Evolutionary conservation across 306 rosid species (phyloP).

Genomic region (Pachyrhizus erosus): DNA sequence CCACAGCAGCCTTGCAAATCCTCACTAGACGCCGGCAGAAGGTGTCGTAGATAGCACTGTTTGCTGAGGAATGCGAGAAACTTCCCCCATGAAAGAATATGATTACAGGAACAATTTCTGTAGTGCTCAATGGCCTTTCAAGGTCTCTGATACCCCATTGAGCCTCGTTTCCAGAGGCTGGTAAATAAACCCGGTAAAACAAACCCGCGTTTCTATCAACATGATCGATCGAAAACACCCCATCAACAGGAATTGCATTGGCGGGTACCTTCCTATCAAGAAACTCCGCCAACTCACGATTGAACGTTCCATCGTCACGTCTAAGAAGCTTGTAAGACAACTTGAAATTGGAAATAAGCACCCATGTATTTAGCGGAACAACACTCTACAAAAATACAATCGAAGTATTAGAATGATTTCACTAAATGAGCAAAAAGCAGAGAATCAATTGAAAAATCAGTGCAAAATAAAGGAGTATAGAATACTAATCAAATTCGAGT

Average conservation of each 20-base stretch:
- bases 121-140: slow-evolving; percentile 67
- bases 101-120: slow-evolving; percentile 76
- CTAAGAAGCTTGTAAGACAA: slow-evolving; percentile 85
- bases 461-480: not conserved
- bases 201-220: slow-evolving; percentile 65
- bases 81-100: slow-evolving; percentile 94
- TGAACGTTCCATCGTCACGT: slow-evolving; percentile 88
- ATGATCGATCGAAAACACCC: slow-evolving; percentile 86
- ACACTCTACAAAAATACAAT: slow-evolving; percentile 54
- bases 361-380: slow-evolving; percentile 91
- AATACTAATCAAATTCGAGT: not conserved
- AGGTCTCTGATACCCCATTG: slow-evolving; percentile 61
- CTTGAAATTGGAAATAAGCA: slow-evolving; percentile 92
- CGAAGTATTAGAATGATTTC: not conserved
- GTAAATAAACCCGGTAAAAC: slow-evolving; percentile 70
- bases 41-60: slow-evolving; percentile 82
- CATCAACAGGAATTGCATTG: slow-evolving; percentile 70
- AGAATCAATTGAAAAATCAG: slow-evolving; percentile 1
- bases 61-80: slow-evolving; percentile 89
- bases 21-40: slow-evolving; percentile 76
- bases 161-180: slow-evolving; percentile 52
- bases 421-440: not conserved
- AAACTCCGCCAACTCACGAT: slow-evolving; percentile 80
- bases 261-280: slow-evolving; percentile 83
- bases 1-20: slow-evolving; percentile 72